Conservation (phyloP, 768 basidiomycete species). For the Wakefieldia striispora region DNA sequence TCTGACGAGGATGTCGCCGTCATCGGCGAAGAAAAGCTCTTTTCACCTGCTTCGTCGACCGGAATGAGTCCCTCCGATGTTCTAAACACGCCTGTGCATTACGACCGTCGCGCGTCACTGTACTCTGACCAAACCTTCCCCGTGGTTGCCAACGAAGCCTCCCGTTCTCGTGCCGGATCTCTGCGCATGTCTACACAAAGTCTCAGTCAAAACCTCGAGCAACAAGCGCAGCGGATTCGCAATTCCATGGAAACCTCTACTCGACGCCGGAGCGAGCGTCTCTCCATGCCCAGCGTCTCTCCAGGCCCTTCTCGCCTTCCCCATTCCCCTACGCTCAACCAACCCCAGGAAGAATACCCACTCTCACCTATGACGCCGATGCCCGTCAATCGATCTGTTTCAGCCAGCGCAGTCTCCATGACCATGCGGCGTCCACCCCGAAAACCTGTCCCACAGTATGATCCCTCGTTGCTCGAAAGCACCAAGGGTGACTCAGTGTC, state of each 20-base stretch:
- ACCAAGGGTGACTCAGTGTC: conserved; percentile 22
- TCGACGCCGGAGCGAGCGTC: conserved; percentile 25
- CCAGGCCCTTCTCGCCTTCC: conserved; percentile 13
- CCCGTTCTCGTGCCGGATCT: conserved; percentile 9
- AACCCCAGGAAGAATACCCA: conserved; percentile 30
- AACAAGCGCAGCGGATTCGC: conserved; percentile 31
- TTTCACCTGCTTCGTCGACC: conserved; percentile 13
- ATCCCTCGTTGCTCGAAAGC: conserved; percentile 29
- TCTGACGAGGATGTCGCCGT: conserved; percentile 22
- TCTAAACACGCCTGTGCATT: conserved; percentile 15
- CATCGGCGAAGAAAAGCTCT: conserved; percentile 24
- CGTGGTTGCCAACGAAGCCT: background rate
- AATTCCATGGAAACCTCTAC: conserved; percentile 30
- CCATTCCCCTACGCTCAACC: conserved; percentile 13
- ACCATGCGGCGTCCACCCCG: conserved; percentile 37
- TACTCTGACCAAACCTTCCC: conserved; percentile 16
- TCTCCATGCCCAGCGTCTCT: conserved; percentile 28
- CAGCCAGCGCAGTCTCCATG: conserved; percentile 20
- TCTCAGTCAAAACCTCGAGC: conserved; percentile 24
- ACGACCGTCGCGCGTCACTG: conserved; percentile 19
- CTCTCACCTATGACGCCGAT: conserved; percentile 21
- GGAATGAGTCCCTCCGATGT: conserved; percentile 19
- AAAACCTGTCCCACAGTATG: conserved; percentile 59
- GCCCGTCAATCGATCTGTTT: conserved; percentile 30
- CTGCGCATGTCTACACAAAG: conserved; percentile 12